Conservation (phyloP, 73 alveolate genomes). For the Symbiodinium pilosum region DNA sequence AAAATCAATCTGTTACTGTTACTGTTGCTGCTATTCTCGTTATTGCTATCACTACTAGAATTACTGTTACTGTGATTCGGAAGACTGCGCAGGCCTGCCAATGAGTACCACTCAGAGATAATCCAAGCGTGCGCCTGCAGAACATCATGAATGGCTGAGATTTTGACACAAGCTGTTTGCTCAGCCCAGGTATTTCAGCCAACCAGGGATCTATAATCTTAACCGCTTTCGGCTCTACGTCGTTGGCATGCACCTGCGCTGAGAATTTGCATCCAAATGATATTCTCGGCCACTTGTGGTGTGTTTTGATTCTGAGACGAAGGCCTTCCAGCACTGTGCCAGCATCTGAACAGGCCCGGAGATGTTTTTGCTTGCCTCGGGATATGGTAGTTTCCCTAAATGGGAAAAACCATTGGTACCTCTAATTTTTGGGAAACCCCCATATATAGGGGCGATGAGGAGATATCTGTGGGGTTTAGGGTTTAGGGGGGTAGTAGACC, state of each 20-base stretch:
- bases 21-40: neutral
- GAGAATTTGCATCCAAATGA: neutral
- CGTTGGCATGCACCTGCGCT: slow-evolving; percentile 39
- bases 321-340: slow-evolving; percentile 85
- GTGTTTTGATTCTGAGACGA: neutral
- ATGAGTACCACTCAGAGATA: neutral
- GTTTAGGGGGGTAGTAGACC: too few relatives aligned
- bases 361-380: too few relatives aligned
- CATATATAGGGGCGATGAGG: too few relatives aligned
- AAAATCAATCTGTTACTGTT: neutral
- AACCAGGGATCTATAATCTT: slow-evolving; percentile 75
- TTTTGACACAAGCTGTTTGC: neutral
- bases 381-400: too few relatives aligned
- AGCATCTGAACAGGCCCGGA: slow-evolving; percentile 70
- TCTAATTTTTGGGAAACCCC: too few relatives aligned
- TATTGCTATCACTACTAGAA: too few relatives aligned
- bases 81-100: neutral
- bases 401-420: too few relatives aligned
- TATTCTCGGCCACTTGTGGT: too few relatives aligned
- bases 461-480: too few relatives aligned
- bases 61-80: too few relatives aligned
- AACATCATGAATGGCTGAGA: neutral
- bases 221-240: slow-evolving; percentile 67
- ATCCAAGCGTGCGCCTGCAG: neutral
- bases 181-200: slow-evolving; percentile 52